A percentile compares a stretch with the other conserved stretches of the same genome.
Conservation (phyloP, 371 early-diverging fungal species). For the Mucor sp. region DNA sequence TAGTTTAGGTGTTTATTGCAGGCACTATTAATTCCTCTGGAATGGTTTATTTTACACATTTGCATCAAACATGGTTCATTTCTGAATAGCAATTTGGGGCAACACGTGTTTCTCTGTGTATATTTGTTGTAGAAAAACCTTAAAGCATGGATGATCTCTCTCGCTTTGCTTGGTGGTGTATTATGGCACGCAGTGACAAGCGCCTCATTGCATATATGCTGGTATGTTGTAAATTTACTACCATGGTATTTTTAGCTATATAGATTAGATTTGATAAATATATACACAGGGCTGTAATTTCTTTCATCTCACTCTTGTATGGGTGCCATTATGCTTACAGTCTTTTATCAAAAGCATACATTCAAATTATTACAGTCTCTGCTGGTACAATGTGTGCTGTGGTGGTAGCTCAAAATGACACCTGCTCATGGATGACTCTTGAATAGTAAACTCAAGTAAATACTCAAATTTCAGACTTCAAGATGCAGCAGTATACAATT, state of each 20-base stretch:
- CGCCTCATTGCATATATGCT: background rate
- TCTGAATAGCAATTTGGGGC: background rate
- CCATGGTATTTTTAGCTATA: background rate
- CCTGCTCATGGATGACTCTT: no score
- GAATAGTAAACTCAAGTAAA: no score
- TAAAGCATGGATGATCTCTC: background rate
- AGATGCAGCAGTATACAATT: no score
- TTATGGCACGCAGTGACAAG: background rate
- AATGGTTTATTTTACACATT: background rate
- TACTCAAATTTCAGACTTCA: no score
- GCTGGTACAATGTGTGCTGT: no score
- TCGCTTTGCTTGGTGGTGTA: no score
- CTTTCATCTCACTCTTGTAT: background rate
- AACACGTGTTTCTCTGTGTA: slow-evolving; percentile 1
- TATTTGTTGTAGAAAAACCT: background rate
- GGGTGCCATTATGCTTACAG: no score
- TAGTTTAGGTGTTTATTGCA: background rate
- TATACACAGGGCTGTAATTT: background rate
- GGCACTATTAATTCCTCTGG: background rate
- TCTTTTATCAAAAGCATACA: no score
- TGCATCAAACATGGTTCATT: slow-evolving; percentile 1
- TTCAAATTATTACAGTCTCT: no score
- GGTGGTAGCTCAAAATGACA: no score
- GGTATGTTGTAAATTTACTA: background rate
- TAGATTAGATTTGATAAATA: background rate